phyloP scores from a whole-genome alignment of 805 yeast species.

The Kodamaea kaohsiungensis region DNA sequence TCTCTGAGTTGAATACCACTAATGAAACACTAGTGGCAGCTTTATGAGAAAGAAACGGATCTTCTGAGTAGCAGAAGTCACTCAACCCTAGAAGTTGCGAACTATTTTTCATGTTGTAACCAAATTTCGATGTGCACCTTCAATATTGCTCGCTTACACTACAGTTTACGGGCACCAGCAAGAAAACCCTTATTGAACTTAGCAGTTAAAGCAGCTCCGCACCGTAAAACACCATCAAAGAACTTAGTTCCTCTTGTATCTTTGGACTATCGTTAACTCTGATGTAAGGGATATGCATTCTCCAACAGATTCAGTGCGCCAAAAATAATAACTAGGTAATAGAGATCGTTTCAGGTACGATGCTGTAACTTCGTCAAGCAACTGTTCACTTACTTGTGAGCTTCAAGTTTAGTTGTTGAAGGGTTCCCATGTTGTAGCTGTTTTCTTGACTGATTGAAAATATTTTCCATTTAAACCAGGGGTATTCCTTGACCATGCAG shows the following conservation, averaged over 20 bases:
- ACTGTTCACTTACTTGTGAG: constrained; percentile 13
- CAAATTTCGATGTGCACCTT: constrained; percentile 51
- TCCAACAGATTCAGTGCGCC: constrained; percentile 16
- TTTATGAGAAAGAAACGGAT: constrained; percentile 50
- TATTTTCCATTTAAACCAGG: no score
- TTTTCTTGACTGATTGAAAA: no score
- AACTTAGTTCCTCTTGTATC: constrained; percentile 62
- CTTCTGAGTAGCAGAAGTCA: constrained; percentile 63
- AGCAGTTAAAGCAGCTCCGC: constrained; percentile 61
- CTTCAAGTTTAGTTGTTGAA: no score
- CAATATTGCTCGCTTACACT: constrained; percentile 55
- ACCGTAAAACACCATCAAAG: constrained; percentile 52
- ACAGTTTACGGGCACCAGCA: constrained; percentile 48
- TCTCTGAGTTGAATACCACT: constrained; percentile 54
- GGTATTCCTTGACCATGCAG: no score
- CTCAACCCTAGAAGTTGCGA: constrained; percentile 59
- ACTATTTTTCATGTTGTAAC: constrained; percentile 54
- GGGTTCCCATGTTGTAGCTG: no score
- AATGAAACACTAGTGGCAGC: constrained; percentile 50
- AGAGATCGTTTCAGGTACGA: constrained; percentile 38
- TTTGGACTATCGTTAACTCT: constrained; percentile 58
- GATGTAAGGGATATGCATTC: constrained; percentile 17
- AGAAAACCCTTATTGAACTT: constrained; percentile 55
- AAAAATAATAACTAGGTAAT: constrained; percentile 31
- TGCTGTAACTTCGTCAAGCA: constrained; percentile 32